Conservation (phyloP, 805 yeast genomes). For the Ogataea minuta region DNA sequence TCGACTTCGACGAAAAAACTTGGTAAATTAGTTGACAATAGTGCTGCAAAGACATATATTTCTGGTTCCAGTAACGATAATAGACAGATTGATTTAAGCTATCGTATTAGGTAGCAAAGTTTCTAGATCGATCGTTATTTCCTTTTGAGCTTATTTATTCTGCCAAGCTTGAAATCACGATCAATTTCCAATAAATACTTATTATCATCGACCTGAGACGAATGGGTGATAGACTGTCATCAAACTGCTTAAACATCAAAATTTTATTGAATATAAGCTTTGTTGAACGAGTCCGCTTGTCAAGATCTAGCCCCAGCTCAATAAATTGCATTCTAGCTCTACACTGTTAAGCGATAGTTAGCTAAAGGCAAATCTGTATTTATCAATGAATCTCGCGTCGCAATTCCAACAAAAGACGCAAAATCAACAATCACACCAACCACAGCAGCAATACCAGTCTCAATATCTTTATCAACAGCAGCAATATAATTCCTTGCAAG, state of each 20-base stretch:
- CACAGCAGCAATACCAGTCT: conserved; percentile 18
- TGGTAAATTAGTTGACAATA: background rate
- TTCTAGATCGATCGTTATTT: too few relatives aligned
- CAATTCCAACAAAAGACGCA: conserved; percentile 15
- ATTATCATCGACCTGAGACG: background rate
- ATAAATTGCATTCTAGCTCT: too few relatives aligned
- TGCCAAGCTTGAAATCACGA: too few relatives aligned
- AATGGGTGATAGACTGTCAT: background rate
- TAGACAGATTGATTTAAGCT: too few relatives aligned
- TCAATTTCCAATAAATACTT: too few relatives aligned
- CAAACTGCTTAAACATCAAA: background rate
- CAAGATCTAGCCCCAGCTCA: conserved; percentile 3
- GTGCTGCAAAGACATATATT: background rate
- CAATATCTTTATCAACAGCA: conserved; percentile 18
- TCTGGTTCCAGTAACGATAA: too few relatives aligned
- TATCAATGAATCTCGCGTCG: conserved; percentile 17
- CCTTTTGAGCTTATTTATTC: too few relatives aligned
- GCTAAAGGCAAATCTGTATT: background rate
- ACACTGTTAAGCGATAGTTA: conserved; percentile 7
- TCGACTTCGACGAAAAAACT: conserved; percentile 5
- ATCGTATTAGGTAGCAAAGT: too few relatives aligned
- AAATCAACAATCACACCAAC: conserved; percentile 21
- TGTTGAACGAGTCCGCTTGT: background rate
- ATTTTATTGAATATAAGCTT: background rate
- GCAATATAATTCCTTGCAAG: conserved; percentile 22